Evolutionary conservation across 163 green algal genomes (phyloP).

Genomic region (Chlamydomonas reinhardtii): DNA sequence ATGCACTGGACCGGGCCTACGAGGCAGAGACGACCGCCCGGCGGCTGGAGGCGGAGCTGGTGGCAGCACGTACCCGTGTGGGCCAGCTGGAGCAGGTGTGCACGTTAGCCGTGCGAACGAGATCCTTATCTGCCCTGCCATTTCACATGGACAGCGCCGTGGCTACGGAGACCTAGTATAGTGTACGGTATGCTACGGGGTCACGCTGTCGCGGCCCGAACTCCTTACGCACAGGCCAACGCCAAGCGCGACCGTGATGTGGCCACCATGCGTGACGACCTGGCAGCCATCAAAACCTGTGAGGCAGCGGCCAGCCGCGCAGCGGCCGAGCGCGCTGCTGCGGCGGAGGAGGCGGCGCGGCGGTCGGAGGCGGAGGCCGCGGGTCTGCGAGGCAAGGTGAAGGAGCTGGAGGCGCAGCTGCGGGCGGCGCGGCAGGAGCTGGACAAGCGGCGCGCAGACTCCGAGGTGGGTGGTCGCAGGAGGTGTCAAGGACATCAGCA

Average conservation of each 20-base stretch:
- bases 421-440: slow-evolving; percentile 3
- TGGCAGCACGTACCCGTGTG: not conserved
- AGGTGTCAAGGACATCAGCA: too few species aligned
- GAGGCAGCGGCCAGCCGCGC: slow-evolving; percentile 2
- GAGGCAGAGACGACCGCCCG: slow-evolving; percentile 14
- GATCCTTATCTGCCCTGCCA: too few species aligned
- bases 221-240: not conserved
- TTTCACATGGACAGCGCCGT: too few species aligned
- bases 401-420: slow-evolving; percentile 16
- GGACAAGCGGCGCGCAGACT: slow-evolving; percentile 10
- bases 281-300: slow-evolving; percentile 18
- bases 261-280: slow-evolving; percentile 40
- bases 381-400: slow-evolving; percentile 8
- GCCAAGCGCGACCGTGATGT: slow-evolving; percentile 30
- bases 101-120: too few species aligned
- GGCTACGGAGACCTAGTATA: too few species aligned
- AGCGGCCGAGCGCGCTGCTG: slow-evolving; percentile 4
- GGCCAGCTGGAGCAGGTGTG: slow-evolving; percentile 44
- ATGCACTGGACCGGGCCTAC: slow-evolving; percentile 46
- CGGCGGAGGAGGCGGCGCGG: slow-evolving; percentile 19
- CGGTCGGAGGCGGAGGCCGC: slow-evolving; percentile 24
- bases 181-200: too few species aligned
- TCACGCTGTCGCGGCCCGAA: not conserved
- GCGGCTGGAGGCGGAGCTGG: slow-evolving; percentile 23
- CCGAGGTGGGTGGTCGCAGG: slow-evolving; percentile 21